Conservation (phyloP, 192 early-diverging fungal species). For the Allomyces javanicus region DNA sequence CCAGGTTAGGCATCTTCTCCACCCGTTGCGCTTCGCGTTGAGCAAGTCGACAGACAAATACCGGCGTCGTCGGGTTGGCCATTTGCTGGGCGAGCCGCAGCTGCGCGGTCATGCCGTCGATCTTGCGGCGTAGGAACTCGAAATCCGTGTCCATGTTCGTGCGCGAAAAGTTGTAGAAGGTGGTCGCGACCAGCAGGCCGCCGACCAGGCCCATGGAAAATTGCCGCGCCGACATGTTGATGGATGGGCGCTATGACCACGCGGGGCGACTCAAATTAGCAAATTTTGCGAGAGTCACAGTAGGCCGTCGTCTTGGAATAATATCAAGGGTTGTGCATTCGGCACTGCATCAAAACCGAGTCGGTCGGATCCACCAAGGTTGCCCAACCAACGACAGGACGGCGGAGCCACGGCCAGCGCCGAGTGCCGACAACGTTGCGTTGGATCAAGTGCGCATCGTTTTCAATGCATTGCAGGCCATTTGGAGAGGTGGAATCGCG, state of each 20-base stretch:
- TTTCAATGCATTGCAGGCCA: no score
- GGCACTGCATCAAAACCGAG: not conserved
- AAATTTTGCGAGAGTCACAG: no score
- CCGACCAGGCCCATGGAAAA: not conserved
- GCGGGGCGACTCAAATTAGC: no score
- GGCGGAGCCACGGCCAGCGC: not conserved
- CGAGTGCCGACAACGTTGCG: no score
- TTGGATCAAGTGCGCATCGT: no score
- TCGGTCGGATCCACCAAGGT: not conserved
- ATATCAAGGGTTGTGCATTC: not conserved
- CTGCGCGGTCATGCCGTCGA: not conserved
- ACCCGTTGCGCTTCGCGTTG: no score
- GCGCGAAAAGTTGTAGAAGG: not conserved
- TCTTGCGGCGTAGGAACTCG: not conserved
- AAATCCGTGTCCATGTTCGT: not conserved
- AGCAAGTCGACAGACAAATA: not conserved
- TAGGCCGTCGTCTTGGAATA: not conserved
- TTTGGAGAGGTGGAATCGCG: no score
- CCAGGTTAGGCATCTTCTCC: not conserved
- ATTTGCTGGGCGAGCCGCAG: not conserved
- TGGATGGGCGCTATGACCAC: no score
- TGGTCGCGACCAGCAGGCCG: not conserved
- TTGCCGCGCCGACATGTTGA: not conserved
- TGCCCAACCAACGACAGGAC: not conserved
- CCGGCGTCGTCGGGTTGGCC: not conserved